These are phyloP conservation scores for Haberlea rhodopensis DNA, from an alignment of 257 asterid species.

Conservation along the genomic window DNA sequence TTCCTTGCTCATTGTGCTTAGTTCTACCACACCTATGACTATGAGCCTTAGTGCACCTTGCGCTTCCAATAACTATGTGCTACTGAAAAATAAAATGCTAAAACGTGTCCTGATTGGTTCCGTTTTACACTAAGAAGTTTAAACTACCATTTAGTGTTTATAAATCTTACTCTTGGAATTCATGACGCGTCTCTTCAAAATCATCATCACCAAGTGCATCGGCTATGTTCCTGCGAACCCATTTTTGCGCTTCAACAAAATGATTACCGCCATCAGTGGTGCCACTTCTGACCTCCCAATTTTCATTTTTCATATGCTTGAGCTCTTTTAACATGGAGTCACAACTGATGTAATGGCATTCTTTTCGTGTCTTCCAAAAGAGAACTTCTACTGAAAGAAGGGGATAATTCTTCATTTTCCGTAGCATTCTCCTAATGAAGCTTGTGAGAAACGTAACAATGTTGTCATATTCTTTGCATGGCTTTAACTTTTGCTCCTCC, in stretches of 20 bases:
- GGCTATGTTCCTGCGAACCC: conserved; percentile 76
- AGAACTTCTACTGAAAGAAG: conserved; percentile 82
- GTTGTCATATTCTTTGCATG: conserved; percentile 70
- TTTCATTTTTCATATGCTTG: conserved; percentile 38
- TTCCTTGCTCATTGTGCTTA: background rate
- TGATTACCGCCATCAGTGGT: conserved; percentile 41
- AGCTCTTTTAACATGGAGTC: conserved; percentile 74
- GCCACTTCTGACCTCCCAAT: conserved; percentile 36
- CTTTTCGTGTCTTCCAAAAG: conserved; percentile 76
- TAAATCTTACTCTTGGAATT: conserved; percentile 39
- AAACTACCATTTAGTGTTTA: conserved; percentile 15
- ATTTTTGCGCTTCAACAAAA: conserved; percentile 45
- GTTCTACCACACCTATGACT: background rate
- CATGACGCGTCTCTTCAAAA: conserved; percentile 35
- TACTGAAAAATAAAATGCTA: conserved; percentile 13
- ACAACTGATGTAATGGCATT: conserved; percentile 75
- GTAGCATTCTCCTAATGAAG: conserved; percentile 78
- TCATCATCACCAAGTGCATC: conserved; percentile 98
- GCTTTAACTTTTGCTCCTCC: conserved; percentile 86
- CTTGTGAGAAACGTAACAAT: conserved; percentile 67
- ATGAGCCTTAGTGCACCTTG: background rate
- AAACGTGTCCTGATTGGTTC: conserved; percentile 6
- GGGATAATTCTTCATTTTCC: conserved; percentile 81
- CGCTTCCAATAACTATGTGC: background rate
- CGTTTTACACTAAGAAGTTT: conserved; percentile 18